Percentiles rank a stretch among this genome's conserved stretches.
These are phyloP conservation scores for Mesembryanthemum crystallinum DNA, from an alignment of 148 eudicot genomes.

Conservation along the genomic window DNA sequence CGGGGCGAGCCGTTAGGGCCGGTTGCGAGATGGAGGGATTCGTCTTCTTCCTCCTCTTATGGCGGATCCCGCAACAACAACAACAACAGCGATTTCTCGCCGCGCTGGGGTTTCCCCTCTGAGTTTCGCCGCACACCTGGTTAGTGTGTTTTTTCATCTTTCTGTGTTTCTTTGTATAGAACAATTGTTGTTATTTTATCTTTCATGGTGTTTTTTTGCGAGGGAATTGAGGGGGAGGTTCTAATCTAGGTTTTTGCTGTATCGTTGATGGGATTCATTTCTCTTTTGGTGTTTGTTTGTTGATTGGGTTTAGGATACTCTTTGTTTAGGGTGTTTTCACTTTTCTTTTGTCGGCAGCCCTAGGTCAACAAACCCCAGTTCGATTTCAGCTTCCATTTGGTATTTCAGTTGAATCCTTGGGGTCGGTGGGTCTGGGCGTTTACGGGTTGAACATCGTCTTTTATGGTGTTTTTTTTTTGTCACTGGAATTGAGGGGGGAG, in stretches of 20 bases:
- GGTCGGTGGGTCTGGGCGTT: not conserved
- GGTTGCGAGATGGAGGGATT: conserved; percentile 45
- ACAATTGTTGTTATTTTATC: not conserved
- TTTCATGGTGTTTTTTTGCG: not conserved
- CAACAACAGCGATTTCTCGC: conserved; percentile 25
- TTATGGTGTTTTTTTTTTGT: not conserved
- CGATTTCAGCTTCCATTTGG: not conserved
- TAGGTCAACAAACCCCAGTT: not conserved
- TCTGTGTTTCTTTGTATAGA: not conserved
- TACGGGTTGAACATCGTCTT: too few species aligned
- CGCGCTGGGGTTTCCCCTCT: conserved; percentile 42
- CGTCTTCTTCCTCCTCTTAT: conserved; percentile 30
- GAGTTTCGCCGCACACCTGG: conserved; percentile 54
- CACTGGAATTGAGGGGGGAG: not conserved
- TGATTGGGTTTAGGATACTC: not conserved
- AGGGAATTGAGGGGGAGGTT: not conserved
- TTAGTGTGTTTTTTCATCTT: conserved; percentile 17
- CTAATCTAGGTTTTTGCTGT: not conserved
- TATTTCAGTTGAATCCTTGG: not conserved
- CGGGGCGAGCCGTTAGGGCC: conserved; percentile 27
- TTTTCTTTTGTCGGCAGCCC: not conserved
- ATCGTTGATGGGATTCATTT: not conserved
- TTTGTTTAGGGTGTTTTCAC: not conserved
- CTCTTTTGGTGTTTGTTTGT: not conserved
- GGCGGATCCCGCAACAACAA: conserved; percentile 33